Percentiles rank a stretch among this genome's conserved stretches.
phyloP scores from a whole-genome alignment of 495 filamentous ascomycete species.

The Chaetomium tenue region DNA sequence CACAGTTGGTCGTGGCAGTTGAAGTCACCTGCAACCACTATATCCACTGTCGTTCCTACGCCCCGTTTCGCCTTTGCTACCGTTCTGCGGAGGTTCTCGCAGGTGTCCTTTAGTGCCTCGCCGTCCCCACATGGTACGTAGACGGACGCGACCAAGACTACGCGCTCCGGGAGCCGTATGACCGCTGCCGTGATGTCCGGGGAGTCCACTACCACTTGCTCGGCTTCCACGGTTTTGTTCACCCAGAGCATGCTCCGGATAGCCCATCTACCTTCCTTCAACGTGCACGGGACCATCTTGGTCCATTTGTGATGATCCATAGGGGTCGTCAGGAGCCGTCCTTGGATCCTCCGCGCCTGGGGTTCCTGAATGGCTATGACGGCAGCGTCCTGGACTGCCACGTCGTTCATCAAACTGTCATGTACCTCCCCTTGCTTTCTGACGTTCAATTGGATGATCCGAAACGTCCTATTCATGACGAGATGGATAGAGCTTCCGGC shows the following conservation, averaged over 20 bases:
- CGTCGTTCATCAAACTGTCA: slow-evolving; percentile 12
- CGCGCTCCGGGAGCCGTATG: slow-evolving; percentile 10
- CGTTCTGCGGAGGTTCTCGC: neutral
- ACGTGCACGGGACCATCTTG: slow-evolving; percentile 6
- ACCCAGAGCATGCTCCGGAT: slow-evolving; percentile 10
- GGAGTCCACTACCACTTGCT: neutral
- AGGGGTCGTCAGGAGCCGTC: slow-evolving; percentile 13
- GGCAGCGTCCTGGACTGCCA: slow-evolving; percentile 3
- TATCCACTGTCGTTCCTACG: slow-evolving; percentile 8
- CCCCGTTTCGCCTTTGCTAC: slow-evolving; percentile 6
- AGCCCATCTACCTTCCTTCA: slow-evolving; percentile 7
- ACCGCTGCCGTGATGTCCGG: slow-evolving; percentile 1
- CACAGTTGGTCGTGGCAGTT: slow-evolving; percentile 18
- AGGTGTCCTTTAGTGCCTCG: neutral
- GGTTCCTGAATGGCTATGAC: slow-evolving; percentile 11
- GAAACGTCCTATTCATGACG: slow-evolving; percentile 3
- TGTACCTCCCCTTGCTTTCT: slow-evolving; percentile 8
- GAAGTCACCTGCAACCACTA: slow-evolving; percentile 17
- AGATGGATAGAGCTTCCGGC: slow-evolving; percentile 5
- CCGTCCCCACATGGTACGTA: slow-evolving; percentile 17
- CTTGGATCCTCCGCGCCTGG: slow-evolving; percentile 2
- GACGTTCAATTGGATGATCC: neutral
- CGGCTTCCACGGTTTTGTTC: slow-evolving; percentile 4
- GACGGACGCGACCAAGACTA: slow-evolving; percentile 17
- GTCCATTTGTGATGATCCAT: slow-evolving; percentile 11